These are phyloP conservation scores for Cavenderia fasciculata DNA, from an alignment of 78 protist genomes.

Conservation along the genomic window DNA sequence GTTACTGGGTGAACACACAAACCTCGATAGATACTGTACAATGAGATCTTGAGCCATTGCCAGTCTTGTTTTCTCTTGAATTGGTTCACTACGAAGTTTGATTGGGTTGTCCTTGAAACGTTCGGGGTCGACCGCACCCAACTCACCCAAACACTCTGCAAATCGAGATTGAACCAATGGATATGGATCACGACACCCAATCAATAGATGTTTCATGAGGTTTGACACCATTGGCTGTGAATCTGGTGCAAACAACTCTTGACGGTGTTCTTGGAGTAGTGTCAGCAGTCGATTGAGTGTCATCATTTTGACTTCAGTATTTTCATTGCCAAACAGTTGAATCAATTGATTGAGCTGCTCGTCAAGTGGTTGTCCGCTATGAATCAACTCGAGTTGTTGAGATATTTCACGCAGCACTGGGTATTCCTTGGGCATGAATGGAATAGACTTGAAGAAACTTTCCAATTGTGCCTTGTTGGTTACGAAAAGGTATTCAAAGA, in stretches of 20 bases:
- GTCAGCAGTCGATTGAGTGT: conserved; percentile 15
- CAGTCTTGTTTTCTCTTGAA: conserved; percentile 6
- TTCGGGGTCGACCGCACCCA: conserved; percentile 78
- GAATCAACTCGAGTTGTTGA: neutral
- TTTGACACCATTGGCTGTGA: neutral
- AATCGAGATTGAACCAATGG: conserved; percentile 1
- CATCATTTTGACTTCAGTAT: conserved; percentile 8
- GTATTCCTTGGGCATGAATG: conserved; percentile 47
- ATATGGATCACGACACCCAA: conserved; percentile 63
- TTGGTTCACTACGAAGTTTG: conserved; percentile 9
- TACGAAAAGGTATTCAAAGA: conserved; percentile 52
- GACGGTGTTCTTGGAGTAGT: neutral
- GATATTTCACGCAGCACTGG: neutral
- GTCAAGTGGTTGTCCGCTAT: neutral
- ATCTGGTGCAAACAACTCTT: neutral
- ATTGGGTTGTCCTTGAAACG: conserved; percentile 20
- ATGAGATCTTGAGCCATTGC: conserved; percentile 39
- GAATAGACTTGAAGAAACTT: conserved; percentile 40
- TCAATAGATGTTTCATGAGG: conserved; percentile 19
- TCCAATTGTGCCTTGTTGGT: neutral
- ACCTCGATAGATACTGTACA: conserved; percentile 34
- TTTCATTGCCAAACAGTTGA: conserved; percentile 30
- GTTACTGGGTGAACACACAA: conserved; percentile 44
- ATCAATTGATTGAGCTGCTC: conserved; percentile 5
- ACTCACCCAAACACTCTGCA: conserved; percentile 60